Evolutionary conservation across 2,329 filamentous ascomycete species (phyloP).

Genomic region (Raffaelea ambrosiae): DNA sequence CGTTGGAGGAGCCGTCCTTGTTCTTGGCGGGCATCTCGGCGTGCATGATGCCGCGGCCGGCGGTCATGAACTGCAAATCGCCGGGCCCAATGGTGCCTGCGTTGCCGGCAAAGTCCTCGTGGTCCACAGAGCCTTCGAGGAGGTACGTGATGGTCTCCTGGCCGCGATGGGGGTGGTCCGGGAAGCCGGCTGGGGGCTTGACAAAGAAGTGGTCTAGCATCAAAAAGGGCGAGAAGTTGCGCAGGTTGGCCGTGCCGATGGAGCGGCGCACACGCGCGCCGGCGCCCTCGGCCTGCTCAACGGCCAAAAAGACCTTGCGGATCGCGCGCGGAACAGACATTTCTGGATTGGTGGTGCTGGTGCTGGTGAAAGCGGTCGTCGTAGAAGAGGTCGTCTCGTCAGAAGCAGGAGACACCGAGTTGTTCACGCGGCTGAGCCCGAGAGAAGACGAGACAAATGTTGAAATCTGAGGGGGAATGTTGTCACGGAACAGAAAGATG

Average conservation of each 20-base stretch:
- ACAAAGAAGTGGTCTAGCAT: slow-evolving; percentile 94
- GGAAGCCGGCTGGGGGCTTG: slow-evolving; percentile 74
- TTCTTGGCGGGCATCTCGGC: slow-evolving; percentile 88
- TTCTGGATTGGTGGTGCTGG: slow-evolving; percentile 28
- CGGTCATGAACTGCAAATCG: slow-evolving; percentile 98
- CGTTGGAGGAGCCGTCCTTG: slow-evolving; percentile 64
- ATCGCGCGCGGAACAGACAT: slow-evolving; percentile 69
- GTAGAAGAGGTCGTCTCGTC: neutral
- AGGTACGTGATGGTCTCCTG: slow-evolving; percentile 88
- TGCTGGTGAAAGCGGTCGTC: slow-evolving; percentile 1
- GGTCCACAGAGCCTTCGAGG: slow-evolving; percentile 75
- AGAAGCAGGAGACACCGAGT: neutral
- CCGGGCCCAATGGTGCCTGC: slow-evolving; percentile 74
- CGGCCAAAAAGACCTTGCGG: slow-evolving; percentile 71
- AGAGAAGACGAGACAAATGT: slow-evolving; percentile 17
- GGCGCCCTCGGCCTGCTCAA: slow-evolving; percentile 80
- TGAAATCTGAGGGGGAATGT: slow-evolving; percentile 15
- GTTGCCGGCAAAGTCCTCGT: slow-evolving; percentile 87
- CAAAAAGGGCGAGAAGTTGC: slow-evolving; percentile 84
- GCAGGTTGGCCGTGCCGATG: slow-evolving; percentile 73
- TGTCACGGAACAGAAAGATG: slow-evolving; percentile 12
- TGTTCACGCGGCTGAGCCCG: slow-evolving; percentile 5
- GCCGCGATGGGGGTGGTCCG: slow-evolving; percentile 76
- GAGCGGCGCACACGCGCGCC: slow-evolving; percentile 81
- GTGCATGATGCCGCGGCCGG: slow-evolving; percentile 84